Percentiles rank a stretch among this genome's conserved stretches.
Conservation (phyloP, 306 rosid genomes). For the Vigna mungo region DNA sequence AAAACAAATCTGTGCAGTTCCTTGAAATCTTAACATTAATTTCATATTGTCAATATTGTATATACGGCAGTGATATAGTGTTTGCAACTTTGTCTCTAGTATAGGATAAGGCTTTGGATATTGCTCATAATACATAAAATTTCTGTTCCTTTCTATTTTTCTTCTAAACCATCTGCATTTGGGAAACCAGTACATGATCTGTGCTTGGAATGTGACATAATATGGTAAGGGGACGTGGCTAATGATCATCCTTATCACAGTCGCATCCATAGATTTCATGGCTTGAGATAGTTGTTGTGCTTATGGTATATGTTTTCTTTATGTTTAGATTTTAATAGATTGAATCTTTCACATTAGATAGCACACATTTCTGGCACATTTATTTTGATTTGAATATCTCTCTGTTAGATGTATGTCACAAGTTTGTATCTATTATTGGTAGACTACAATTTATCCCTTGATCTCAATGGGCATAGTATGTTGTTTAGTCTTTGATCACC, state of each 20-base stretch:
- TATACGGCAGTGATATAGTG: slow-evolving; percentile 2
- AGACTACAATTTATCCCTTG: slow-evolving; percentile 6
- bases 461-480: slow-evolving; percentile 1
- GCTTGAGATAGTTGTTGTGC: slow-evolving; percentile 8
- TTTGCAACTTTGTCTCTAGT: neutral
- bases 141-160: slow-evolving; percentile 12
- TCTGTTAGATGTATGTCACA: neutral
- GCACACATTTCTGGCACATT: neutral
- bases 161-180: slow-evolving; percentile 25
- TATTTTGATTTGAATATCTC: slow-evolving; percentile 22
- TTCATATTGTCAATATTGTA: slow-evolving; percentile 28
- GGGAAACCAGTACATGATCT: neutral
- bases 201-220: slow-evolving; percentile 26
- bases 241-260: slow-evolving; percentile 20
- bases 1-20: slow-evolving; percentile 27
- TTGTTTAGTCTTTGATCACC: slow-evolving; percentile 18
- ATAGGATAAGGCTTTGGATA: slow-evolving; percentile 12
- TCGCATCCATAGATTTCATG: slow-evolving; percentile 22
- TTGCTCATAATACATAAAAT: slow-evolving; percentile 5
- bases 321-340: slow-evolving; percentile 14
- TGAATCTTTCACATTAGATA: slow-evolving; percentile 3
- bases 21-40: slow-evolving; percentile 9
- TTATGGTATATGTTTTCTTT: slow-evolving; percentile 22
- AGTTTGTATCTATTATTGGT: neutral
- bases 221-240: slow-evolving; percentile 27